Conservation (phyloP, 352 stramenopile genomes). For the Pythium aquatile region DNA sequence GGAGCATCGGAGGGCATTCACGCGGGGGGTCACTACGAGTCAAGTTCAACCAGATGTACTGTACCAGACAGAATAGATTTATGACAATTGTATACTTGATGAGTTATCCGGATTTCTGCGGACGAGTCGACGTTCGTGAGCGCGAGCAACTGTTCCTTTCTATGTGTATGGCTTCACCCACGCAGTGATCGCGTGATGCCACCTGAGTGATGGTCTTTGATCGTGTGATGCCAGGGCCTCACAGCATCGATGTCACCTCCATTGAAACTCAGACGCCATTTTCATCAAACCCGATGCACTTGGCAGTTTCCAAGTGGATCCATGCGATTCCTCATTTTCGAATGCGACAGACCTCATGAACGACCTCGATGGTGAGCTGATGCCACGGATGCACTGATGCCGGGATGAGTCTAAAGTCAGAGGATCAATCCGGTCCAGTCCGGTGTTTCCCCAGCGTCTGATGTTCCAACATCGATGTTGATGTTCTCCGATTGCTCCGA, state of each 20-base stretch:
- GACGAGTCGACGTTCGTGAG: constrained; percentile 2
- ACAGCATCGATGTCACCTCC: constrained; percentile 8
- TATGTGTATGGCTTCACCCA: background rate
- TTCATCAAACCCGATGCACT: background rate
- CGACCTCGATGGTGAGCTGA: background rate
- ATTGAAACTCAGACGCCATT: constrained; percentile 6
- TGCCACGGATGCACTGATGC: background rate
- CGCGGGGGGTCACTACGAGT: background rate
- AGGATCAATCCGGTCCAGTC: background rate
- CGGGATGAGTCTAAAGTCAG: constrained; percentile 1
- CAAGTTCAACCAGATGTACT: background rate
- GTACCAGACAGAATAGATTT: background rate
- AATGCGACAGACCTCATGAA: constrained; percentile 1
- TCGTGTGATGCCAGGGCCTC: constrained; percentile 25
- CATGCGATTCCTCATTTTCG: background rate
- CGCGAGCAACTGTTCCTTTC: background rate
- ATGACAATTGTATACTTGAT: background rate
- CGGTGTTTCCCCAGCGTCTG: background rate
- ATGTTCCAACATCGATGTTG: background rate
- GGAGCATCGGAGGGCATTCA: background rate
- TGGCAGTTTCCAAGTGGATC: constrained; percentile 3
- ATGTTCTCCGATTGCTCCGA: background rate
- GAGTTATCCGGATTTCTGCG: background rate
- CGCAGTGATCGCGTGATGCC: background rate
- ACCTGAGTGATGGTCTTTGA: constrained; percentile 12